Evolutionary conservation across 345 rosid genomes (phyloP).

Genomic region (Linum lewisii): DNA sequence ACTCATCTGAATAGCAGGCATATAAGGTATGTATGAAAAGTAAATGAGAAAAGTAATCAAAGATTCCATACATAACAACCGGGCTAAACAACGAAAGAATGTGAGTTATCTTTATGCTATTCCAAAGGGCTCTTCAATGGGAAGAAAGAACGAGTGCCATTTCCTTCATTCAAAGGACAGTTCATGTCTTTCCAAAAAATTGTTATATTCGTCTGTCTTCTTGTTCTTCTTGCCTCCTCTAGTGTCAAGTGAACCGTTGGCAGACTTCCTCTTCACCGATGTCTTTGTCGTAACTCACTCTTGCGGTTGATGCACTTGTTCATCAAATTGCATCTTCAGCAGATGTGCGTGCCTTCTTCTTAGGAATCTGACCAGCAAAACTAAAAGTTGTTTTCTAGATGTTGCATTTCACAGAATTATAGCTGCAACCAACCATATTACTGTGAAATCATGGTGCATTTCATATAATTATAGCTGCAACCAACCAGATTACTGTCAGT

Average conservation of each 20-base stretch:
- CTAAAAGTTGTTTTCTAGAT: not conserved
- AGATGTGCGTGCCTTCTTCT: not conserved
- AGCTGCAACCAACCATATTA: constrained; percentile 40
- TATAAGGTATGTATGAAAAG: too few relatives aligned
- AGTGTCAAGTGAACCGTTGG: not conserved
- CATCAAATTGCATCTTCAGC: not conserved
- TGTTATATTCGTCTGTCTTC: not conserved
- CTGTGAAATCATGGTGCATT: too few relatives aligned
- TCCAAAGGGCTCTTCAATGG: too few relatives aligned
- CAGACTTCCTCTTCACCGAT: not conserved
- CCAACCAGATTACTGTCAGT: not conserved
- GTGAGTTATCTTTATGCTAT: too few relatives aligned
- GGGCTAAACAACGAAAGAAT: too few relatives aligned
- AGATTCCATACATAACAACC: too few relatives aligned
- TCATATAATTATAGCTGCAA: too few relatives aligned
- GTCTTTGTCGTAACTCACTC: not conserved
- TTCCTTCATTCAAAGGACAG: constrained; percentile 7
- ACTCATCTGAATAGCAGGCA: too few relatives aligned
- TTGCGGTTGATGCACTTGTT: too few relatives aligned
- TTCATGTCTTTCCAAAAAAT: not conserved
- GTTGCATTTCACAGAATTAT: not conserved
- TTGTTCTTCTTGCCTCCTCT: not conserved
- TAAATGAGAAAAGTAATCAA: too few relatives aligned
- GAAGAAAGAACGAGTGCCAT: too few relatives aligned
- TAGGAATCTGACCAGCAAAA: not conserved